Percentiles rank a stretch among this genome's conserved stretches.
These are phyloP conservation scores for Xylaria sp. DNA, from an alignment of 2,329 filamentous ascomycete species.

Conservation along the genomic window DNA sequence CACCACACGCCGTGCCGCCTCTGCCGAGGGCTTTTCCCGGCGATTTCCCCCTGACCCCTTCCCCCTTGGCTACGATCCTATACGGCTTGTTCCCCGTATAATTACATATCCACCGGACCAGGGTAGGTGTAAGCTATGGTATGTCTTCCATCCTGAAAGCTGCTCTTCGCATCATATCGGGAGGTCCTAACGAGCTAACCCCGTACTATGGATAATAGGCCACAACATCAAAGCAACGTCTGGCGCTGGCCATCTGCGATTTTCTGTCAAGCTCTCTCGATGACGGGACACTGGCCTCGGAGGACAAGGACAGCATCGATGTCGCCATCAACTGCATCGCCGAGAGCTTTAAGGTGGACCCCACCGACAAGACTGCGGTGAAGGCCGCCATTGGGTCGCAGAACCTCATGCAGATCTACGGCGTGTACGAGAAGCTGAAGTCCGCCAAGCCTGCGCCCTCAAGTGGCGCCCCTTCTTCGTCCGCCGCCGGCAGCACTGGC, in stretches of 20 bases:
- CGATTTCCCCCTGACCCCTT: no score
- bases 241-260: conserved; percentile 96
- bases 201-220: conserved; percentile 46
- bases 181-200: conserved; percentile 10
- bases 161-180: no score
- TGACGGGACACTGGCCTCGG: conserved; percentile 87
- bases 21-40: neutral
- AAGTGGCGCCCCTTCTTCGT: conserved; percentile 47
- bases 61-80: neutral
- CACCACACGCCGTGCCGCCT: neutral
- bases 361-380: conserved; percentile 77
- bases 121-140: conserved; percentile 18
- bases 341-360: conserved; percentile 94
- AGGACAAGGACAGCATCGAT: conserved; percentile 94
- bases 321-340: conserved; percentile 94
- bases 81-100: neutral
- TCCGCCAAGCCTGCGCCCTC: conserved; percentile 50
- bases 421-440: conserved; percentile 95
- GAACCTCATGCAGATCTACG: conserved; percentile 90
- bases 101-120: neutral
- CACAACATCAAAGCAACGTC: conserved; percentile 76
- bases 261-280: conserved; percentile 86
- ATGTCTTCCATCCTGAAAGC: neutral
- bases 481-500: conserved; percentile 55
- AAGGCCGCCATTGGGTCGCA: conserved; percentile 84